Conservation (phyloP, 1,284 basidiomycete species). For the Microstroma glucosiphilum region DNA sequence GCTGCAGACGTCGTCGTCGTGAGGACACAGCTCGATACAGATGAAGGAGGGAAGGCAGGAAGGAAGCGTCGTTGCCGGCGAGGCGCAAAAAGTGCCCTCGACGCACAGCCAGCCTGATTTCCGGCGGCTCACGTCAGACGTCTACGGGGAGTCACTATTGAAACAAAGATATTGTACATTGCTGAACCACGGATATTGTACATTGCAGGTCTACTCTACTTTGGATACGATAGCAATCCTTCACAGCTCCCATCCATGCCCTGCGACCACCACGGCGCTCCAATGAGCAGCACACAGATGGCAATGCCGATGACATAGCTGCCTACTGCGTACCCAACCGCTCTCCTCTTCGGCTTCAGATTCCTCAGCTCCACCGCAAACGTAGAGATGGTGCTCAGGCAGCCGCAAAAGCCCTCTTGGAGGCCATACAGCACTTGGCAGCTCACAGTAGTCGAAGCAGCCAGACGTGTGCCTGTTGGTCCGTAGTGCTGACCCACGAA, state of each 20-base stretch:
- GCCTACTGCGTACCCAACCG: constrained; percentile 35
- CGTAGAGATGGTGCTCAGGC: constrained; percentile 87
- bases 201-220: not conserved
- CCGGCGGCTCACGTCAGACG: too few species aligned
- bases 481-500: constrained; percentile 31
- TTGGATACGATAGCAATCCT: constrained; percentile 15
- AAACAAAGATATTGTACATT: too few species aligned
- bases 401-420: constrained; percentile 87
- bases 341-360: constrained; percentile 52
- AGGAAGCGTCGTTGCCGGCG: too few species aligned
- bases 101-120: too few species aligned
- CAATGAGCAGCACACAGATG: constrained; percentile 34
- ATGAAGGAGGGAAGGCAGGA: too few species aligned
- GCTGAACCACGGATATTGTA: too few species aligned
- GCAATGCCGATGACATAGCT: constrained; percentile 34
- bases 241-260: constrained; percentile 36
- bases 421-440: constrained; percentile 53
- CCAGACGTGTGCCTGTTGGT: constrained; percentile 4
- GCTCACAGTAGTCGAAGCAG: constrained; percentile 14
- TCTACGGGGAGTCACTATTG: too few species aligned
- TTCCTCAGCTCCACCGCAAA: constrained; percentile 74
- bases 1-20: too few species aligned
- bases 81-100: too few species aligned
- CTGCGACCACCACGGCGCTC: constrained; percentile 39
- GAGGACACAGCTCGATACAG: too few species aligned